Base-by-base conservation (phyloP, 257 asterid genomes). In the Leonotis leonurus region DNA sequence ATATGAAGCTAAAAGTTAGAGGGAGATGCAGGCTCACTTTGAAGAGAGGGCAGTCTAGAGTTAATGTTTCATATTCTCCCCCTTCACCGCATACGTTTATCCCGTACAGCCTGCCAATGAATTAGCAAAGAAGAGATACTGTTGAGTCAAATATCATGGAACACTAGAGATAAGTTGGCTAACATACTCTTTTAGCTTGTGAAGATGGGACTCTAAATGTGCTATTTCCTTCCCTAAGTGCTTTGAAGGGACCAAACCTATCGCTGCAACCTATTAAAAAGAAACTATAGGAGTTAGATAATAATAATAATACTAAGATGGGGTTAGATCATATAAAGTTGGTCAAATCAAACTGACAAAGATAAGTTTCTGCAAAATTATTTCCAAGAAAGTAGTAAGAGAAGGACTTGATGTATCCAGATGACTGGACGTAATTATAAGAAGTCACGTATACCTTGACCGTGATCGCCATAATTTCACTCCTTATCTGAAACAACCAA, bases 41-140 rank as follows among this genome's bases (percentile, higher is more conserved):
- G 77, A 89, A 92, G 70, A 89, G 90, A 59, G 99, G 97, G 43
- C 99, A 92, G 77, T 92, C 97, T 69, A 92, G 89, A 52, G 99
- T 92, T 78, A 92, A 80, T 51, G 97, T 89, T 77, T 92, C 99
- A 63, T 92, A 89, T 75, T 92, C 97, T 73, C 97, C 99, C 62
- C 97, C 99, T 85, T 92, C 99, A 76, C 99, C 99, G 67, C 99
- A 92, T 48, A 86, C 87, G 71, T 92, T 92, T 67, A 89, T 78
- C 69, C 97, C 97, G 72, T 89, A 92, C 61, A 86, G 75, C 88
- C 99, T 92, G 85, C 69, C 73, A 78, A 69, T 56, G 45, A 32
- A 67, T 26, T 51, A 63, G 43, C 29, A 64, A 68, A 65, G 3
- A 29, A 41, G 62, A 67, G 55, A 53, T 50, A 36, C 22, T 70